Conservation (phyloP, 2,329 filamentous ascomycete genomes). For the Colletotrichum sp. region DNA sequence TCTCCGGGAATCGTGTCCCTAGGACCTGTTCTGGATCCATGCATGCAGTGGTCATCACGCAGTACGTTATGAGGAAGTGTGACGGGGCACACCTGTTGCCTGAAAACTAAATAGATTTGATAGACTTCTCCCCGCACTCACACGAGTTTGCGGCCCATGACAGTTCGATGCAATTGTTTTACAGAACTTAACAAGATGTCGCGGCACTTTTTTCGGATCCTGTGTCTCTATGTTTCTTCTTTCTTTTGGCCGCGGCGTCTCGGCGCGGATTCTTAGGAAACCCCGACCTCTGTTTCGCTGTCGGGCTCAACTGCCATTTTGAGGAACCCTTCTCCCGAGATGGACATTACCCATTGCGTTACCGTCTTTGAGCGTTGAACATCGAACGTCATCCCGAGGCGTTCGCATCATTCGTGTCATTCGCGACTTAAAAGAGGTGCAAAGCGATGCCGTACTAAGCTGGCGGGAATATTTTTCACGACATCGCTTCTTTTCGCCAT, state of each 20-base stretch:
- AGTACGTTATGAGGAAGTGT: background rate
- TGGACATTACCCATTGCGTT: background rate
- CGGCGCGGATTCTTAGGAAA: background rate
- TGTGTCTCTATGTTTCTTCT: background rate
- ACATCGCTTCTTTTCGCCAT: background rate
- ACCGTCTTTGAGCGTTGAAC: background rate
- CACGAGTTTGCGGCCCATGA: background rate
- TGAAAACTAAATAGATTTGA: background rate
- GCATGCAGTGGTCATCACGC: background rate
- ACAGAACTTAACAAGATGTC: background rate
- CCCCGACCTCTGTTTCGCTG: background rate
- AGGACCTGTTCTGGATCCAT: background rate
- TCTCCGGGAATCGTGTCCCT: background rate
- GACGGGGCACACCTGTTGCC: background rate
- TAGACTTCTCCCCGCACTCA: background rate
- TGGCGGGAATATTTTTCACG: background rate
- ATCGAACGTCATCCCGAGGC: background rate
- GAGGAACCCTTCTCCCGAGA: background rate
- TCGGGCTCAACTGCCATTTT: background rate
- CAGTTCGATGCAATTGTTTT: background rate
- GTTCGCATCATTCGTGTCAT: background rate
- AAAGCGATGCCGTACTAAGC: background rate
- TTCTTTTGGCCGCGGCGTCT: background rate
- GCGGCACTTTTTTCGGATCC: background rate
- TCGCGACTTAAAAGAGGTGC: background rate